phyloP scores from a whole-genome alignment of 306 rosid species.

The Alnus glutinosa region DNA sequence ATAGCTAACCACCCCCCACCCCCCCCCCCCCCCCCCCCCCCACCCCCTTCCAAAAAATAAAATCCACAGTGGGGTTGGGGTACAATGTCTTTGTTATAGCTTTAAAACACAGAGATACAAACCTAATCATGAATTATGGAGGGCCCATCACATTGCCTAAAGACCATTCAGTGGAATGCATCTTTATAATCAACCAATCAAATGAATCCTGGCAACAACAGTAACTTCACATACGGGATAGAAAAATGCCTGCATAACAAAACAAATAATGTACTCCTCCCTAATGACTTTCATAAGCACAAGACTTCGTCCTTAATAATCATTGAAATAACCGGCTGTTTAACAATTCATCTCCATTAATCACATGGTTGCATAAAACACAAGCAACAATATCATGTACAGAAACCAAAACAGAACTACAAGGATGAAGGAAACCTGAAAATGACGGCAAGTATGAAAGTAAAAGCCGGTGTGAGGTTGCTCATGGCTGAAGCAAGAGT shows the following conservation, averaged over 20 bases:
- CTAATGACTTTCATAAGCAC: neutral
- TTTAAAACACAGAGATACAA: no score
- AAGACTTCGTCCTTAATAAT: neutral
- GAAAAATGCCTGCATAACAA: no score
- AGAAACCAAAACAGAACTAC: no score
- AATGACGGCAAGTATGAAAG: constrained; percentile 53
- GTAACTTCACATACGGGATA: neutral
- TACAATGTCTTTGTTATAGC: no score
- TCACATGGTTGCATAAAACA: neutral
- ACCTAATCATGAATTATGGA: neutral
- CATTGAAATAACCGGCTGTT: neutral
- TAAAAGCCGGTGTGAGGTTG: constrained; percentile 54
- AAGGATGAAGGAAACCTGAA: constrained; percentile 41
- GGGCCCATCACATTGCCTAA: neutral
- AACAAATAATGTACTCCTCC: neutral
- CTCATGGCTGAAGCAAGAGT: constrained; percentile 43
- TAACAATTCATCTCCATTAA: neutral
- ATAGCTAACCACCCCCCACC: no score
- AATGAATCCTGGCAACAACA: neutral
- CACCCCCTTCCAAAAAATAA: no score
- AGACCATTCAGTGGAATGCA: neutral
- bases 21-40: no score
- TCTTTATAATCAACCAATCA: neutral
- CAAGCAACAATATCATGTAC: neutral
- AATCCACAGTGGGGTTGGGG: no score